Base-by-base conservation (phyloP, 2,329 filamentous ascomycete genomes). In the Xylaria sp. region DNA sequence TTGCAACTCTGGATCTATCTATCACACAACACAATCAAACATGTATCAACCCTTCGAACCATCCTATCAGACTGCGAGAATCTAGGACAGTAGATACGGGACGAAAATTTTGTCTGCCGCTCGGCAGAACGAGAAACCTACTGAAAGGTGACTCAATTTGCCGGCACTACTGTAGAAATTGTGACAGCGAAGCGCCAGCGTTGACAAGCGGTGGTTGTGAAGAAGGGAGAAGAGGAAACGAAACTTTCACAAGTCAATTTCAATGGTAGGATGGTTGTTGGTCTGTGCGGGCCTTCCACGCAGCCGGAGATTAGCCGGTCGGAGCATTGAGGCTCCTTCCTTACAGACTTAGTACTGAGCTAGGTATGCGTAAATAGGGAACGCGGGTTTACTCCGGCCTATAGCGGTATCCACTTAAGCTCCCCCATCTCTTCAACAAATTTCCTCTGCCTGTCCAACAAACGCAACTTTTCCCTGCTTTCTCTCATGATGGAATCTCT, bases 1-100 rank as follows among this genome's bases (percentile, higher is more conserved):
- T 32, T 12, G 27, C 16, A 37, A 23, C 32, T 42, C 53, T 12
- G 23, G 16, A 35, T 13, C 4, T 13, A 35, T 21, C n/a, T n/a
- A n/a, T n/a, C n/a, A n/a, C 29, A 54, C 29, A 23, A 2, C 35
- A 13, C 12, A 23, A 37, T 54, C 29, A 44, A 53, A 57, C 47
- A 76, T 93, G 90, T 93, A 87, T 89, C 90, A 87, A 90, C 89
- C 89, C 90, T 91, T 92, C 91, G 91, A 93, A 91, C 91, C 85
- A 90, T 91, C 90, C 90, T 89, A 88, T 93, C 91, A 93, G 85
- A 85, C 84, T 70, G 68, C 80, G 81, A 82, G 82, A 90, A 88
- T 93, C 91, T 87, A 92, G 90, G 90, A 91, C 90, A 92, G 91
- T 90, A 93, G 91, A 93, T 93, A 93, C 91, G 90, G 90, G 90